A percentile compares a stretch with the other conserved stretches of the same genome.
Conservation (phyloP, 805 yeast species). For the Kuraishia floccosa region DNA sequence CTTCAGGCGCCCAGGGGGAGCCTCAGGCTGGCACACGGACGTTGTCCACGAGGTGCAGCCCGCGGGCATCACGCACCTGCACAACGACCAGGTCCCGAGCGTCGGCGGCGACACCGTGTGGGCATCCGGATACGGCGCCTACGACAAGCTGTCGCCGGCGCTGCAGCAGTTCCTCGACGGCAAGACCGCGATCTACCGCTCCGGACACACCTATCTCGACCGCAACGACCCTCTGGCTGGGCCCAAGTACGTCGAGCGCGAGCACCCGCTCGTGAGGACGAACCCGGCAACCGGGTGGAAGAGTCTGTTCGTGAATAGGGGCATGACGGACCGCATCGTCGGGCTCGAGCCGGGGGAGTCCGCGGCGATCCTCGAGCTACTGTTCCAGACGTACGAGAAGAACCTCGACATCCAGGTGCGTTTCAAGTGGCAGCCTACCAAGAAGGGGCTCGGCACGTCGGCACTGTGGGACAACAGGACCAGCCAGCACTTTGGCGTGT, state of each 20-base stretch:
- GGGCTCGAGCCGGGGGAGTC: constrained; percentile 69
- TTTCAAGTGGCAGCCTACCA: constrained; percentile 37
- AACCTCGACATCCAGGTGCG: constrained; percentile 41
- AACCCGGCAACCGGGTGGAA: constrained; percentile 66
- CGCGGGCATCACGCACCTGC: constrained; percentile 36
- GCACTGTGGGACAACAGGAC: constrained; percentile 46
- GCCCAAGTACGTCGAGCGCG: constrained; percentile 35
- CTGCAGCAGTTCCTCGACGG: constrained; percentile 48
- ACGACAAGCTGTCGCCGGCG: constrained; percentile 56
- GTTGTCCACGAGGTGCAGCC: constrained; percentile 62
- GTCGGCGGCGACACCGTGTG: constrained; percentile 57
- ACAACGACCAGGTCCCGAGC: constrained; percentile 30
- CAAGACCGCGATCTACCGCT: constrained; percentile 58
- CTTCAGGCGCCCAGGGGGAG: too few species aligned
- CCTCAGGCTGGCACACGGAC: constrained; percentile 38
- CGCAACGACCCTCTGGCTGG: constrained; percentile 51
- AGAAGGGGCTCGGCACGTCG: too few species aligned
- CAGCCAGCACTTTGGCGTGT: constrained; percentile 34
- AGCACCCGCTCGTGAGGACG: constrained; percentile 61
- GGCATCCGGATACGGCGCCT: constrained; percentile 60
- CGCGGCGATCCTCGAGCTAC: constrained; percentile 42
- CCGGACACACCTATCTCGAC: constrained; percentile 42
- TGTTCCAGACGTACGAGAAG: constrained; percentile 39
- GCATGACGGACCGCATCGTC: constrained; percentile 56
- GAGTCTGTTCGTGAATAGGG: constrained; percentile 42